Evolutionary conservation across 306 rosid species (phyloP).

Genomic region (Trifolium subterraneum): DNA sequence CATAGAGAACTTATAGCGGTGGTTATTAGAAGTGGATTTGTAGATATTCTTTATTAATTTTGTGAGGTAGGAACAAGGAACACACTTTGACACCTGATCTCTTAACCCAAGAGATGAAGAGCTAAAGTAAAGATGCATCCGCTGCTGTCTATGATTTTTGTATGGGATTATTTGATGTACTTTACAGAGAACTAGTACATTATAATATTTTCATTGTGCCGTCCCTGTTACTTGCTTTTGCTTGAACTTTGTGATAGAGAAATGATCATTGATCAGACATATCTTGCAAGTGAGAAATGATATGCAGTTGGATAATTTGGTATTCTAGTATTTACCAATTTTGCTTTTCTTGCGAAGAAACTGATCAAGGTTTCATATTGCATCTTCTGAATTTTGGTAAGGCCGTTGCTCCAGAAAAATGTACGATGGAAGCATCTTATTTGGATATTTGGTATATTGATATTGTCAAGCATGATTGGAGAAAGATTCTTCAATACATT

Average conservation of each 20-base stretch:
- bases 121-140: conserved; percentile 33
- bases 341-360: background rate
- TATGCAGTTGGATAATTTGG: background rate
- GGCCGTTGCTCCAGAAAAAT: background rate
- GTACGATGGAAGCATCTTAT: background rate
- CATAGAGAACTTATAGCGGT: conserved; percentile 41
- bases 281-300: background rate
- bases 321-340: background rate
- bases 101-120: background rate
- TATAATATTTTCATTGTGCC: background rate
- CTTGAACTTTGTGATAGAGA: background rate
- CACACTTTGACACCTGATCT: conserved; percentile 5
- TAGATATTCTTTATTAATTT: conserved; percentile 35
- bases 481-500: too few species aligned
- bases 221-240: background rate
- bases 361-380: background rate
- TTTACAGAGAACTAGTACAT: conserved; percentile 13
- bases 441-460: background rate
- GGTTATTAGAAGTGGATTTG: conserved; percentile 40
- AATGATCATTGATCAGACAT: background rate
- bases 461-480: too few species aligned
- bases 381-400: background rate
- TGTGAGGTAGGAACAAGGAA: conserved; percentile 28
- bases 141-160: background rate
- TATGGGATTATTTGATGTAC: background rate